These are phyloP conservation scores for Botrytis cinerea DNA, from an alignment of 2,329 filamentous ascomycete species.

Conservation along the genomic window DNA sequence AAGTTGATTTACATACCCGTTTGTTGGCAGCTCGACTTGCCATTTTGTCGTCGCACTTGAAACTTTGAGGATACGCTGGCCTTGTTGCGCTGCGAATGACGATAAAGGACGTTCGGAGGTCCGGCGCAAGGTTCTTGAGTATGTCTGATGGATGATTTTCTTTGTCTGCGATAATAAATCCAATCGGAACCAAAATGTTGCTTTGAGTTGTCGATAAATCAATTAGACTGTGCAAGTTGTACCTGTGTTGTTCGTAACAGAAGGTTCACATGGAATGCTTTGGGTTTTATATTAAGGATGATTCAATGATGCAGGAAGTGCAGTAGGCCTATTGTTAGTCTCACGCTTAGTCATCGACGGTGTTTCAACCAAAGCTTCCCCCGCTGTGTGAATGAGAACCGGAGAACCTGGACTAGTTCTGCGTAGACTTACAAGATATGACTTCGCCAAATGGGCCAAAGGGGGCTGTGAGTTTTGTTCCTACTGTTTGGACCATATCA, in stretches of 20 bases:
- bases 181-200: neutral
- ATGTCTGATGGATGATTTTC: neutral
- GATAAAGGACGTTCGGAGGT: neutral
- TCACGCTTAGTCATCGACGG: conserved; percentile 15
- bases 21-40: conserved; percentile 73
- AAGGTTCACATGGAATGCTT: conserved; percentile 20
- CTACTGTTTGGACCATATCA: conserved; percentile 29
- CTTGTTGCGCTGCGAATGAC: neutral
- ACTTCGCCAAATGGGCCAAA: conserved; percentile 19
- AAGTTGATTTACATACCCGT: conserved; percentile 51
- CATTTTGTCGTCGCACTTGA: conserved; percentile 50
- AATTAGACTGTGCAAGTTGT: neutral
- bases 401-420: neutral
- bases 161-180: neutral
- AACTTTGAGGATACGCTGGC: conserved; percentile 23
- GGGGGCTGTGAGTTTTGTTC: conserved; percentile 17
- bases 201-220: neutral
- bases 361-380: neutral
- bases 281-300: conserved; percentile 7
- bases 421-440: conserved; percentile 12
- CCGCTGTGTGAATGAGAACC: neutral
- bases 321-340: neutral
- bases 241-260: neutral
- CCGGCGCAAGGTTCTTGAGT: neutral
- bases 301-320: conserved; percentile 2